Conservation (phyloP, 345 rosid species). For the Eucalyptus pauciflora region DNA sequence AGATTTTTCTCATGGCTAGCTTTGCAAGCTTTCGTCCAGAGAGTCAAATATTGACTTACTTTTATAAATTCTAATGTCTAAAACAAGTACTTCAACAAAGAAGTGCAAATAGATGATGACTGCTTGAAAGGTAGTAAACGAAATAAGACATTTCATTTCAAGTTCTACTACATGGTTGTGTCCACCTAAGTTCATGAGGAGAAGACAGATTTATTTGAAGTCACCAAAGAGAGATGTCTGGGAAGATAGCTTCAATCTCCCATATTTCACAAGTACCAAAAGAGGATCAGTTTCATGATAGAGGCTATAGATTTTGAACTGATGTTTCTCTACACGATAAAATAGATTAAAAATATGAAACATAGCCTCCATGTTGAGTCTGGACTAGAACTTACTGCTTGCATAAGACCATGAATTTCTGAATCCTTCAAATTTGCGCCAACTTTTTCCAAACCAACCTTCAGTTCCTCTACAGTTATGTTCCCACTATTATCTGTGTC, state of each 20-base stretch:
- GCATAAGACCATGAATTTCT: constrained; percentile 64
- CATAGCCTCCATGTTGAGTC: neutral
- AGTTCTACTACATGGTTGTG: neutral
- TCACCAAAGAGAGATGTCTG: neutral
- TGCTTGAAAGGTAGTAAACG: neutral
- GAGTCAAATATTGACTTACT: neutral
- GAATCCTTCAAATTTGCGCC: constrained; percentile 72
- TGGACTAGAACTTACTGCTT: constrained; percentile 45
- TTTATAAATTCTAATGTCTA: neutral
- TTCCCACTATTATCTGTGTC: constrained; percentile 82
- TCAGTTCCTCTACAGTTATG: constrained; percentile 84
- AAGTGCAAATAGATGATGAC: neutral
- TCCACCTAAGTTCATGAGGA: neutral
- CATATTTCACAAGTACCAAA: neutral
- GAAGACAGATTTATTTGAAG: neutral
- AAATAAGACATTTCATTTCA: neutral
- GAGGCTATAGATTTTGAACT: neutral
- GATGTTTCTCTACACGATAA: neutral
- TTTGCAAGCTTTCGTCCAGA: neutral
- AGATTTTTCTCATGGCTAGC: neutral
- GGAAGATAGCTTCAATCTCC: neutral
- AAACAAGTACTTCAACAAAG: neutral
- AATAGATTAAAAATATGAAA: neutral
- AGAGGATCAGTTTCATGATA: neutral
- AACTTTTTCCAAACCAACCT: constrained; percentile 65